Percentiles rank a stretch among this genome's conserved stretches.
Evolutionary conservation across 139 green algal genomes (phyloP).

Genomic region (Chlorella sp.): DNA sequence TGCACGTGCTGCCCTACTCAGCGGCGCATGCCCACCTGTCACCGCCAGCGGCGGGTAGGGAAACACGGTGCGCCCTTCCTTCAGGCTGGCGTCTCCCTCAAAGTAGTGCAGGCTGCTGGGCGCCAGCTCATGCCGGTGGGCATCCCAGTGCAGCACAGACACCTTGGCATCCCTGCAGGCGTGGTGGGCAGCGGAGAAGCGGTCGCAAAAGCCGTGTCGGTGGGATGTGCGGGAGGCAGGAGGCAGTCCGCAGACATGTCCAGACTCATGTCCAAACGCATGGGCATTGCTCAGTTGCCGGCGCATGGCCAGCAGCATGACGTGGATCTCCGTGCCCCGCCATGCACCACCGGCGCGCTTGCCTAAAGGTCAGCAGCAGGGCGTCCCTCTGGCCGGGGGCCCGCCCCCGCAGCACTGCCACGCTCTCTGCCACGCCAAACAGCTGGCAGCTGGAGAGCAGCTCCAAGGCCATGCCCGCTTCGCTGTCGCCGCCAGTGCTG

Average conservation of each 20-base stretch:
- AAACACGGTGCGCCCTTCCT: conserved; percentile 48
- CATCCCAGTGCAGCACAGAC: conserved; percentile 89
- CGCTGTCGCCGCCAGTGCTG: neutral
- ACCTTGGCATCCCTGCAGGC: conserved; percentile 88
- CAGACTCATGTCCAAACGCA: too few relatives aligned
- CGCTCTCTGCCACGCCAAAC: conserved; percentile 74
- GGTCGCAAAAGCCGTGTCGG: too few relatives aligned
- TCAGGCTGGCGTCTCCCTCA: conserved; percentile 71
- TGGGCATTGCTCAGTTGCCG: too few relatives aligned
- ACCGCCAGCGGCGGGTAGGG: conserved; percentile 65
- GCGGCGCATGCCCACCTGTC: conserved; percentile 55
- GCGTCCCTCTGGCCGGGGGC: conserved; percentile 68
- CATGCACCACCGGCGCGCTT: neutral
- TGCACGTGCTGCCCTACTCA: too few relatives aligned
- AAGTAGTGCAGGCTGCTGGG: conserved; percentile 87
- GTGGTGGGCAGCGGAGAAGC: too few relatives aligned
- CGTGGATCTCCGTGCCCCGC: too few relatives aligned
- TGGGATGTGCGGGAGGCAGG: too few relatives aligned
- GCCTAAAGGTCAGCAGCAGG: conserved; percentile 72
- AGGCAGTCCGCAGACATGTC: too few relatives aligned
- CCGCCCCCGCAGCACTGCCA: conserved; percentile 69
- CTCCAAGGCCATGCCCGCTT: conserved; percentile 53
- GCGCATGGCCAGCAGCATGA: too few relatives aligned
- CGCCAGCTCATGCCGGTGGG: conserved; percentile 48
- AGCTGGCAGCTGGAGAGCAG: conserved; percentile 57